Percentiles rank a stretch among this genome's conserved stretches.
Conservation (phyloP, 2,329 filamentous ascomycete genomes). For the Drechmeria coniospora region DNA sequence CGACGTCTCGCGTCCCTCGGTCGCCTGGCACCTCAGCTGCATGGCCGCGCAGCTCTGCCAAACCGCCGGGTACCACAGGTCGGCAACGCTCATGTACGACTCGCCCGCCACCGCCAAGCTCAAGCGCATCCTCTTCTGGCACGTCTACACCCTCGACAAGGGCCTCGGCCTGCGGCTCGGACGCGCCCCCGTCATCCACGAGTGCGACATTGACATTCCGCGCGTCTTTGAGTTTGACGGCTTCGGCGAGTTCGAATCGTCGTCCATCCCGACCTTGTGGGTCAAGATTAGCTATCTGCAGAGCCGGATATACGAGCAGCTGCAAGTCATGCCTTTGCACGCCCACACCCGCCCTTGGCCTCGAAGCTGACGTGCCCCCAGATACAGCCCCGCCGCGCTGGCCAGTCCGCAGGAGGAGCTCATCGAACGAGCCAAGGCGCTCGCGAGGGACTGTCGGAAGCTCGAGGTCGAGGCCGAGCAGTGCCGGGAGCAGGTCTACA, state of each 20-base stretch:
- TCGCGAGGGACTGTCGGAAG: conserved; percentile 22
- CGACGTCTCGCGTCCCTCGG: conserved; percentile 44
- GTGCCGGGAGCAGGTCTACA: conserved; percentile 19
- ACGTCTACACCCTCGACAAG: conserved; percentile 41
- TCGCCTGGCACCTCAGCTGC: conserved; percentile 48
- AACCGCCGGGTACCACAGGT: conserved; percentile 44
- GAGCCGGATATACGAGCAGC: conserved; percentile 40
- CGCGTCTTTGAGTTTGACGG: conserved; percentile 27
- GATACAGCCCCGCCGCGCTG: conserved; percentile 35
- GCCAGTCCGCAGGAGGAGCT: conserved; percentile 23
- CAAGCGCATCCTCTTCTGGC: conserved; percentile 31
- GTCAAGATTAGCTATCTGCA: conserved; percentile 39
- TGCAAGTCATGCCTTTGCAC: conserved; percentile 11
- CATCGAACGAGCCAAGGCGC: conserved; percentile 20
- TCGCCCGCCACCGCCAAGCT: conserved; percentile 16
- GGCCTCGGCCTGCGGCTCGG: conserved; percentile 43
- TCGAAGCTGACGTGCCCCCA: conserved; percentile 6
- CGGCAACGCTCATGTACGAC: conserved; percentile 17
- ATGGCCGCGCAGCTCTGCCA: conserved; percentile 45
- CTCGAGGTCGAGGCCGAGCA: conserved; percentile 21
- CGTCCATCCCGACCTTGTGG: conserved; percentile 34
- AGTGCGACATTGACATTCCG: conserved; percentile 42
- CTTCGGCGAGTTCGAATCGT: conserved; percentile 13
- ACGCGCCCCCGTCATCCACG: conserved; percentile 39
- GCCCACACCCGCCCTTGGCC: neutral